Percentiles rank a stretch among this genome's conserved stretches.
phyloP scores from a whole-genome alignment of 2,329 filamentous ascomycete genomes.

The Dryadomyces quercus-mongolicae region DNA sequence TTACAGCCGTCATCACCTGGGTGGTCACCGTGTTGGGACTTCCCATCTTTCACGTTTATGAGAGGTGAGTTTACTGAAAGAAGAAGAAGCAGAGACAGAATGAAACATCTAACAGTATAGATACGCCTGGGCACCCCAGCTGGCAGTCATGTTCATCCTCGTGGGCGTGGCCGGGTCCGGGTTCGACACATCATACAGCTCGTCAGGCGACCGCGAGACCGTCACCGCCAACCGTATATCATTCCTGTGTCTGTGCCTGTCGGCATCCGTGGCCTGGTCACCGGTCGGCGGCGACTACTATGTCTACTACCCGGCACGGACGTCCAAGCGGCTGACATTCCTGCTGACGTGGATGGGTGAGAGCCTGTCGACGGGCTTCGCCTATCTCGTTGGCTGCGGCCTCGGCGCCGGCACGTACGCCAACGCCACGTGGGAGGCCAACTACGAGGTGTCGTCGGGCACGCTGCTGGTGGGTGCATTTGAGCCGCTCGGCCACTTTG shows the following conservation, averaged over 20 bases:
- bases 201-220: slow-evolving; percentile 36
- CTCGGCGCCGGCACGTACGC: slow-evolving; percentile 43
- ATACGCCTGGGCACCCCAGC: slow-evolving; percentile 52
- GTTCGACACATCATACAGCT: slow-evolving; percentile 42
- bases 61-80: slow-evolving; percentile 37
- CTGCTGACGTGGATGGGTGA: slow-evolving; percentile 39
- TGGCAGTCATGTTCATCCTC: slow-evolving; percentile 48
- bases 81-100: too few species aligned
- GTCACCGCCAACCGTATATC: slow-evolving; percentile 47
- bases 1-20: slow-evolving; percentile 51
- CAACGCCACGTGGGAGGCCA: slow-evolving; percentile 40
- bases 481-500: slow-evolving; percentile 45
- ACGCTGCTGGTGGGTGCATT: slow-evolving; percentile 53
- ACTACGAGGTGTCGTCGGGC: slow-evolving; percentile 47
- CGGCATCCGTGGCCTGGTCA: slow-evolving; percentile 51
- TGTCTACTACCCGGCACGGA: slow-evolving; percentile 32
- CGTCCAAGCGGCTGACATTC: slow-evolving; percentile 30
- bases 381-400: slow-evolving; percentile 49
- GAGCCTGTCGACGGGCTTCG: slow-evolving; percentile 47
- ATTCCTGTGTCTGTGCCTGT: slow-evolving; percentile 58
- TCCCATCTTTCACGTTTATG: slow-evolving; percentile 54
- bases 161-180: slow-evolving; percentile 47
- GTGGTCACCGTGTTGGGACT: slow-evolving; percentile 56
- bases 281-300: slow-evolving; percentile 55
- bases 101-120: too few species aligned